These are phyloP conservation scores for Hemisphaericaspora xylofermentans DNA, from an alignment of 1,139 yeast species.

Conservation along the genomic window DNA sequence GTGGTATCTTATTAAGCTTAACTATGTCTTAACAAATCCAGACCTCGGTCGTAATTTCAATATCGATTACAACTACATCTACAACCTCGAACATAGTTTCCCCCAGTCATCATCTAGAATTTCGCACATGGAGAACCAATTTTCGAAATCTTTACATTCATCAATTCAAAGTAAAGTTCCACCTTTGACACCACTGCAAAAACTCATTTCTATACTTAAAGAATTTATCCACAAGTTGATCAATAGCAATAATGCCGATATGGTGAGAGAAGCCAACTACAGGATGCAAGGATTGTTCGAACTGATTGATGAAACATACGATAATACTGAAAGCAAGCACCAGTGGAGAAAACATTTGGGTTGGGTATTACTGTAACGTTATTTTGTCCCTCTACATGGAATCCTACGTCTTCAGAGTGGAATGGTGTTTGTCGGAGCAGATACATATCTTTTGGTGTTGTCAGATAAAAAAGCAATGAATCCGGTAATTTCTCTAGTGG, in stretches of 20 bases:
- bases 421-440: no score
- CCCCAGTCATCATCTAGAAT: constrained; percentile 5
- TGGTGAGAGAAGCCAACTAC: constrained; percentile 15
- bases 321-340: constrained; percentile 21
- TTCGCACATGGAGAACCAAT: neutral
- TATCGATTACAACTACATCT: constrained; percentile 17
- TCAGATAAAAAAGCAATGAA: no score
- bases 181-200: constrained; percentile 5
- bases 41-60: constrained; percentile 12
- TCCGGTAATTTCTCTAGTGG: no score
- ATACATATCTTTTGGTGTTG: no score
- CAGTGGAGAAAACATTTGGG: constrained; percentile 13
- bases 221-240: constrained; percentile 23
- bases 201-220: constrained; percentile 21
- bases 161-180: constrained; percentile 1
- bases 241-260: constrained; percentile 16
- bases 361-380: constrained; percentile 11
- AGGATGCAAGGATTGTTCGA: constrained; percentile 22
- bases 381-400: neutral
- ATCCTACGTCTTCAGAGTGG: neutral
- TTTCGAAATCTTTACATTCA: neutral
- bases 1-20: constrained; percentile 34
- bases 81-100: constrained; percentile 9
- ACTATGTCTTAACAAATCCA: constrained; percentile 24
- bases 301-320: constrained; percentile 24